A percentile compares a stretch with the other conserved stretches of the same genome.
phyloP scores from a whole-genome alignment of 2,329 filamentous ascomycete species.

The Pseudogymnoascus sp. region DNA sequence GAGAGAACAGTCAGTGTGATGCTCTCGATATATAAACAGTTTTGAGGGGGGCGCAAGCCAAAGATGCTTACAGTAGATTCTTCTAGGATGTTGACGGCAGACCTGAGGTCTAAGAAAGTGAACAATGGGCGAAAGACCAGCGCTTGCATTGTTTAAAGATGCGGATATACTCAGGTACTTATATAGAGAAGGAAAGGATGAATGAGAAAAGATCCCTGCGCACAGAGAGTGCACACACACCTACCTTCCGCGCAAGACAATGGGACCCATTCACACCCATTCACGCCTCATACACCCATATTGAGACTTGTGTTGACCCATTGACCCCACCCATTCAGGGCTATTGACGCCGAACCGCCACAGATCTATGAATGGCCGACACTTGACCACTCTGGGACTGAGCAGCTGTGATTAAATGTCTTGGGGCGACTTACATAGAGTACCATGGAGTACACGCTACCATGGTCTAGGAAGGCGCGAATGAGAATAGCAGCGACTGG shows the following conservation, averaged over 20 bases:
- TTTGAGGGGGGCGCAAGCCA: background rate
- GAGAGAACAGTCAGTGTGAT: background rate
- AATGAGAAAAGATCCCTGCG: background rate
- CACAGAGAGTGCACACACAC: background rate
- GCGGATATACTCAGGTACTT: constrained; percentile 1
- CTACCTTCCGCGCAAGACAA: background rate
- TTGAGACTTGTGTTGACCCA: background rate
- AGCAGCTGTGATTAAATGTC: background rate
- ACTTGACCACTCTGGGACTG: constrained; percentile 1
- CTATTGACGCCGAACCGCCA: constrained; percentile 4
- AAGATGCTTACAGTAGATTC: background rate
- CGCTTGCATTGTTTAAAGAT: background rate
- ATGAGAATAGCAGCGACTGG: background rate
- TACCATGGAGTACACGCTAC: background rate
- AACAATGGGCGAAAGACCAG: constrained; percentile 5
- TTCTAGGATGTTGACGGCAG: background rate
- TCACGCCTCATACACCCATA: background rate
- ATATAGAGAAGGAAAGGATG: background rate
- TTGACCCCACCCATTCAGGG: background rate
- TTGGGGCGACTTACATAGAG: background rate
- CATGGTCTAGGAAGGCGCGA: constrained; percentile 6
- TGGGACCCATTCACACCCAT: background rate
- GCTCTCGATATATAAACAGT: background rate
- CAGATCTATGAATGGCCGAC: constrained; percentile 6
- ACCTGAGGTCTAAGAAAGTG: background rate